Evolutionary conservation across 345 rosid genomes (phyloP).

Genomic region (Melastoma malabathricum): DNA sequence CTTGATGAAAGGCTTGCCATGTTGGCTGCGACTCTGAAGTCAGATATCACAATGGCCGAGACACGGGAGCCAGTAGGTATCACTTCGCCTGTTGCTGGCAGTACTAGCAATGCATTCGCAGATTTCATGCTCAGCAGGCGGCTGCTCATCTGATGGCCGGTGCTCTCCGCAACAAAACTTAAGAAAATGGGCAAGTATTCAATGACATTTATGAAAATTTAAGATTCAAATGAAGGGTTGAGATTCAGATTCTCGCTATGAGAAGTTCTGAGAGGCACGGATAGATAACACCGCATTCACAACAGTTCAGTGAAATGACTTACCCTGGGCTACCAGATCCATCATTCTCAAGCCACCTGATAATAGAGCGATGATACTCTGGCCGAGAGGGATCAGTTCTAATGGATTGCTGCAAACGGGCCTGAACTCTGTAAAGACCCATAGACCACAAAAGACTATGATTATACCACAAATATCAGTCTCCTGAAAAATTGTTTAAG

Average conservation of each 20-base stretch:
- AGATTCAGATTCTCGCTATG: no score
- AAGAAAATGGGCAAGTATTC: conserved; percentile 9
- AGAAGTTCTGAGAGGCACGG: not conserved
- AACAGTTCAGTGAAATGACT: conserved; percentile 12
- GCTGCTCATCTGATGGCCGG: conserved; percentile 85
- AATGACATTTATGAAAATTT: no score
- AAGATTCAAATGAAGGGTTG: no score
- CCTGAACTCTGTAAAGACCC: conserved; percentile 43
- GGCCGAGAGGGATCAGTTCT: conserved; percentile 49
- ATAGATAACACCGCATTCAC: not conserved
- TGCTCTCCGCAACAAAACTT: conserved; percentile 92
- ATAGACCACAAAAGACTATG: not conserved
- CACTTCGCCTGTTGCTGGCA: conserved; percentile 50
- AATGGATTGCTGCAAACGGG: conserved; percentile 50
- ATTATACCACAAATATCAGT: no score
- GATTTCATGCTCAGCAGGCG: conserved; percentile 86
- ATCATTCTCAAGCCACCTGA: conserved; percentile 68
- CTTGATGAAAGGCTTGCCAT: conserved; percentile 15
- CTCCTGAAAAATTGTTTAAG: not conserved
- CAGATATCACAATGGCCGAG: conserved; percentile 55
- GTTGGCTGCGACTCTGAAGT: conserved; percentile 22
- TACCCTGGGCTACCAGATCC: conserved; percentile 88
- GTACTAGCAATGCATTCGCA: conserved; percentile 79
- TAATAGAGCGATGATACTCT: conserved; percentile 65
- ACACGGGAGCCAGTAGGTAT: conserved; percentile 67